Evolutionary conservation across 306 rosid genomes (phyloP), one percentile per base, ranked within the genome.

Genomic region (Quercus rubra): DNA sequence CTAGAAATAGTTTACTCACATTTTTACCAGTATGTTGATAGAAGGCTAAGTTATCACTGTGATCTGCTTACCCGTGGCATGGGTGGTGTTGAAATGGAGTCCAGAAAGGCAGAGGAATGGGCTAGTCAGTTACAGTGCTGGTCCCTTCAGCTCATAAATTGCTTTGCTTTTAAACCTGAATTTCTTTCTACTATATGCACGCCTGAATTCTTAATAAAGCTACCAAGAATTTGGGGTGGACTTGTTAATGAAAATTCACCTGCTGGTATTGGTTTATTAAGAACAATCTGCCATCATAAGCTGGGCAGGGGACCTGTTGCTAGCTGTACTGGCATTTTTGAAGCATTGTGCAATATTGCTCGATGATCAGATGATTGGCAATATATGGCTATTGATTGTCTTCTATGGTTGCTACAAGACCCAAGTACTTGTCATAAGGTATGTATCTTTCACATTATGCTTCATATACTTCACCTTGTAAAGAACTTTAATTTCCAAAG

Each of bases 61-160:
- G 99, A 96, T 88, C 80, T 96, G 76, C 98, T 96, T 79, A 96
- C 99, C 31, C 98, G 98, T 7, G 99, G 98, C 75, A 96, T 96
- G 99, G 99, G 99, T 10, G 99, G 99, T 52, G 99, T 90, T 69
- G 99, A 96, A 81, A 96, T 96, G 99, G 99, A 96, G 83, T 93
- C 98, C 38, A 89, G 99, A 88, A 96, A 96, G 89, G 97, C 99
- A 4, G 99, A 96, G 84, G 99, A 96, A 85, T 96, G 99, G 99
- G 99, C 99, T 43, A 96, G 99, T 72, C 99, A 96, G 86, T 80
- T 96, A 82, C 99, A 96, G 78, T 96, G 99, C 79, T 96, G 99
- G 99, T 96, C 99, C 59, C 91, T 96, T 78, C 99, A 96, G 89
- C 97, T 96, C 57, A 93, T 96, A 75, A 96, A 96, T 78, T 96